Base-by-base conservation (phyloP, 2,329 filamentous ascomycete genomes). In the Aureobasidium sp. region DNA sequence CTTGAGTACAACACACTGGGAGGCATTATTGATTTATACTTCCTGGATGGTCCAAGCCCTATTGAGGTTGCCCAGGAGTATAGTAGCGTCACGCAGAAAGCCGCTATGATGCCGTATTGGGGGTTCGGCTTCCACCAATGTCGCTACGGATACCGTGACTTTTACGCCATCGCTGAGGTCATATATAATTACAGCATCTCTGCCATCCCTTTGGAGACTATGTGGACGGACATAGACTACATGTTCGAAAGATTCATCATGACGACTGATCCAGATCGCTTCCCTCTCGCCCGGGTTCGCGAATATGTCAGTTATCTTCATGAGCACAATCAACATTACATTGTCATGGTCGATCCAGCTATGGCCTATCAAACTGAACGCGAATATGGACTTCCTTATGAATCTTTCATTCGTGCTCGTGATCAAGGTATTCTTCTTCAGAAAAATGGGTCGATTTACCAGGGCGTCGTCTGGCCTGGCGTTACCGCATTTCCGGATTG, bases 1-100 rank as follows among this genome's bases (percentile, higher is more conserved):
- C 76, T 93, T 5, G 85, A 90, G 68, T 93, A 90, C 70, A 88
- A 90, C 65, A 80, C 81, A 1, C 74, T 90, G 0, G 87, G 88
- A 10, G 88, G 88, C 10, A 77, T 90, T 17, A 64, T 93, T 2
- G 88, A 91, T 65, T 63, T 79, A 17, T 78, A 78, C 64, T 77
- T 78, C 63, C 57, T 79, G 55, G 69, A 74, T 29, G 76, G 76
- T 3, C 71, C 71, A 3, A 60, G 67, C 17, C 75, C 76, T 4
- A 65, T 68, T 8, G 68, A 73, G 10, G 76, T 74, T 6, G 71
- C 73, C 3, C 67, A 68, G 59, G 74, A 78, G 58, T 78, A 78
- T 55, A 70, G 73, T 2, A 72, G 74, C 12, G 63, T 76, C n/a
- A 72, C 72, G 32, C 75, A 75, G 6, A 69, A 71, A 55, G 69